Base-by-base conservation (phyloP, 306 rosid species). In the Casuarina cunninghamiana region DNA sequence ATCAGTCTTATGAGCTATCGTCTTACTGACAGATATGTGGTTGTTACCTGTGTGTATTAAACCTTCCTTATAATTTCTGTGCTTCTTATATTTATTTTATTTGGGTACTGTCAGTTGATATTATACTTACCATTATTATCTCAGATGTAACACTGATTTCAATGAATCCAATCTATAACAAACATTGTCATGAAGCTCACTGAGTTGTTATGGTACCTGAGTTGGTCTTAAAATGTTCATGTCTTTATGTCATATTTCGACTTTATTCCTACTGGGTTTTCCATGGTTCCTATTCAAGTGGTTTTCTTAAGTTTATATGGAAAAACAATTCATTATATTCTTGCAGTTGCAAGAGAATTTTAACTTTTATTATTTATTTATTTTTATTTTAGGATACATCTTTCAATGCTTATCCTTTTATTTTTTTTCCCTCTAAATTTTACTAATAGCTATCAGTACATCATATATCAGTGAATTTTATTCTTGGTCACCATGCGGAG, bases 1-100 rank as follows among this genome's bases (percentile, higher is more conserved):
- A 77, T 75, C 17, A 75, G 73, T 84, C 48, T 53, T 53, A 60
- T 62, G 75, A 75, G 46, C 69, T 48, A 49, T 44, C 32, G 75
- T 38, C 35, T 70, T 46, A 71, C 57, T 45, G 51, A 38, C 54
- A 39, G 0, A 26, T 55, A 75, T 55, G 55, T 67, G 68, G 13
- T 48, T 67, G 46, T 45, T 72, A 37, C 53, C 21, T 43, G 3
- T 10, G 49, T 3, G 26, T 19, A 67, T 26, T 45, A 53, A 44
- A 54, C 50, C 26, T 68, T 46, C 13, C 10, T 38, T 26, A 41
- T 2, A 61, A 55, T 21, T 32, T 74, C 17, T 12, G 32, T 32
- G 45, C n/a, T 21, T 35, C 16, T 12, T 12, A 19, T 48, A 26
- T 38, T 72, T 21, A 5, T 3, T 49, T 54, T 38, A 7, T 17